Conservation (phyloP, 1,284 basidiomycete genomes). For the Agaricales sp. region DNA sequence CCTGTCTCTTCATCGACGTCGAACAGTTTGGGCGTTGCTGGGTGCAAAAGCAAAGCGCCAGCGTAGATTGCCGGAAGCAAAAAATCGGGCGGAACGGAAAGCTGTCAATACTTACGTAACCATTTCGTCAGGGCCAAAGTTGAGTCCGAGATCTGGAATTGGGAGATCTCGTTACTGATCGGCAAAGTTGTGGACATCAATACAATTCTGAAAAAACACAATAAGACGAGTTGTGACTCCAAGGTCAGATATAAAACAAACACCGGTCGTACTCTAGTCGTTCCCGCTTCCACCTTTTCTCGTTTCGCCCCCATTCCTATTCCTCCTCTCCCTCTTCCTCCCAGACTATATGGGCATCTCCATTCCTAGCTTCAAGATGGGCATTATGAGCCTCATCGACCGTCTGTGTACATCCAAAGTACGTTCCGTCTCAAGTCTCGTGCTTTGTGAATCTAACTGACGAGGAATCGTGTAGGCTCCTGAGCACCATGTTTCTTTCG, state of each 20-base stretch:
- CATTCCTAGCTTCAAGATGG: background rate
- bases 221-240: background rate
- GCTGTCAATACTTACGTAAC: too few relatives aligned
- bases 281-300: background rate
- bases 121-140: too few relatives aligned
- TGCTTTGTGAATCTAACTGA: too few relatives aligned
- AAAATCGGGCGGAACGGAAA: too few relatives aligned
- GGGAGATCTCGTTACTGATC: background rate
- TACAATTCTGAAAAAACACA: background rate
- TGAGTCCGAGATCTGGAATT: background rate
- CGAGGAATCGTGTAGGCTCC: too few relatives aligned
- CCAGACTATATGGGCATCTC: background rate
- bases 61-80: too few relatives aligned
- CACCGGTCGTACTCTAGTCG: background rate
- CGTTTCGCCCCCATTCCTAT: background rate
- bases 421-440: too few relatives aligned
- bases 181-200: background rate
- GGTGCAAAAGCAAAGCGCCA: too few relatives aligned
- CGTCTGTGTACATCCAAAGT: background rate
- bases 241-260: background rate
- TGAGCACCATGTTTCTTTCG: background rate
- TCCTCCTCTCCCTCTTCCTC: background rate
- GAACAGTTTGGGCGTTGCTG: too few relatives aligned
- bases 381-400: background rate
- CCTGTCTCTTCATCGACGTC: too few relatives aligned